Evolutionary conservation across 202 grass and related monocot species (phyloP).

Genomic region (Schoenoplectus triqueter): DNA sequence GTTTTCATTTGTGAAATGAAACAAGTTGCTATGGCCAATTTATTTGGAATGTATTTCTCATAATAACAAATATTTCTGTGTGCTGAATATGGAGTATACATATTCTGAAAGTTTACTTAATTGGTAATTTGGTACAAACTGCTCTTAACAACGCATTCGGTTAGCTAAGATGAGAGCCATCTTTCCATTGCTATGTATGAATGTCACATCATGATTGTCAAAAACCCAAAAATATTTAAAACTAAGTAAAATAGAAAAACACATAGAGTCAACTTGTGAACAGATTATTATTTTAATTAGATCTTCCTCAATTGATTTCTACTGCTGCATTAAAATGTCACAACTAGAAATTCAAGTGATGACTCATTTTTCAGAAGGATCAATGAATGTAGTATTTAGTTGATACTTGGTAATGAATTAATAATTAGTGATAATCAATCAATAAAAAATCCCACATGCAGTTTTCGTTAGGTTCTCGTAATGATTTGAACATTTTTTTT

Average conservation of each 20-base stretch:
- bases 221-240: background rate
- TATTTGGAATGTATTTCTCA: background rate
- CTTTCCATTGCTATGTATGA: background rate
- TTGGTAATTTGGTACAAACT: background rate
- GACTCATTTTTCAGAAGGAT: background rate
- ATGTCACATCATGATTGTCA: slow-evolving; percentile 6
- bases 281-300: background rate
- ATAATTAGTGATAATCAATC: background rate
- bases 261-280: background rate
- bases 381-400: background rate
- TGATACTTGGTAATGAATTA: background rate
- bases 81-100: background rate
- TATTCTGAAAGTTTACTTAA: background rate
- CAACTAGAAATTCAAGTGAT: background rate
- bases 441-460: too few relatives aligned
- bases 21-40: background rate
- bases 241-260: background rate
- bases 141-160: background rate
- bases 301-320: background rate
- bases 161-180: background rate
- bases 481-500: background rate
- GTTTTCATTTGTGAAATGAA: background rate
- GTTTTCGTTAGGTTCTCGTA: too few relatives aligned
- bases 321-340: too few relatives aligned
- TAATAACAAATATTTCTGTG: background rate